These are phyloP conservation scores for Ophiostoma piceae DNA, from an alignment of 2,329 filamentous ascomycete species.

Conservation along the genomic window DNA sequence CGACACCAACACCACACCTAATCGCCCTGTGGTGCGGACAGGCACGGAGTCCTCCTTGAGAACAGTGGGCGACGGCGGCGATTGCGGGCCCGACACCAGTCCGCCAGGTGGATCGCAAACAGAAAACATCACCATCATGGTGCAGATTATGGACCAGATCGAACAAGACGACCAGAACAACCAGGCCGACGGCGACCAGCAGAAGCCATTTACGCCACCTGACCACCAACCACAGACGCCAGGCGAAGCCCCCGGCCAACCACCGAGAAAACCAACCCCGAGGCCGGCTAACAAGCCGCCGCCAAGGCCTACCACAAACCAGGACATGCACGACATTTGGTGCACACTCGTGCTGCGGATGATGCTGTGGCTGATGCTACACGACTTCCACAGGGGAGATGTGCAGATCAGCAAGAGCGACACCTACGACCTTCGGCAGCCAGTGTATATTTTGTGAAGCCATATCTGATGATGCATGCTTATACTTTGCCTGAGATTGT, in stretches of 20 bases:
- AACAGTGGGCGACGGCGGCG: background rate
- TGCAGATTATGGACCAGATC: background rate
- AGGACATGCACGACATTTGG: conserved; percentile 43
- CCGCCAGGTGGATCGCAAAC: background rate
- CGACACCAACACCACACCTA: background rate
- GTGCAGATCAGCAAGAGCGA: conserved; percentile 50
- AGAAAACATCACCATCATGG: background rate
- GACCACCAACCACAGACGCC: background rate
- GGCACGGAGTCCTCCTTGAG: background rate
- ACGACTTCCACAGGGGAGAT: conserved; percentile 53
- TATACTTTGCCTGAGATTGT: background rate
- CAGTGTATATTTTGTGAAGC: conserved; percentile 45
- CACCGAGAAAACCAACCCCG: background rate
- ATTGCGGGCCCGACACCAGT: background rate
- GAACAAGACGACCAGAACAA: background rate
- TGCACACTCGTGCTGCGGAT: conserved; percentile 53
- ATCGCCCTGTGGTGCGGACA: background rate
- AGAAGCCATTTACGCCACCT: background rate
- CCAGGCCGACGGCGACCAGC: background rate
- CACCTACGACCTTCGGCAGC: conserved; percentile 49
- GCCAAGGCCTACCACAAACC: background rate
- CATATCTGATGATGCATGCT: background rate
- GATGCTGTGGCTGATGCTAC: conserved; percentile 54
- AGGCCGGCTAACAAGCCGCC: background rate
- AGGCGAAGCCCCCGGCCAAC: background rate